A percentile compares a stretch with the other conserved stretches of the same genome.
These are phyloP conservation scores for Dothideomycetidae sp. DNA, from an alignment of 2,329 filamentous ascomycete genomes.

Conservation along the genomic window DNA sequence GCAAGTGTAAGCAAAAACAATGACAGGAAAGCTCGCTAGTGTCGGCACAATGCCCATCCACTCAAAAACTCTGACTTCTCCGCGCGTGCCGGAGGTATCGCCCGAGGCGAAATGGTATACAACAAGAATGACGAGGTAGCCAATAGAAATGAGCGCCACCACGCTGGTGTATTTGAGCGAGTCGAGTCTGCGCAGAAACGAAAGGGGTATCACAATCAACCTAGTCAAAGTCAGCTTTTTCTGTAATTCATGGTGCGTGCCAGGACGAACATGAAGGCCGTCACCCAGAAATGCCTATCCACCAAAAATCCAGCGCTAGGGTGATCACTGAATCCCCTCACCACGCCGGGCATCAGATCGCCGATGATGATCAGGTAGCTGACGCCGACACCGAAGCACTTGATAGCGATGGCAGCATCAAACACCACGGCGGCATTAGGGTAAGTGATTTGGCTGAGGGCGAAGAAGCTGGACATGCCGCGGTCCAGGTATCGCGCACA, in stretches of 20 bases:
- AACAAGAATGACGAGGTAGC: constrained; percentile 83
- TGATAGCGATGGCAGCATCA: constrained; percentile 88
- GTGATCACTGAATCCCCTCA: constrained; percentile 57
- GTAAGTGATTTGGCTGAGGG: constrained; percentile 92
- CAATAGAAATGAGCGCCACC: constrained; percentile 80
- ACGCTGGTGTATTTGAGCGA: constrained; percentile 96
- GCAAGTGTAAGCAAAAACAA: constrained; percentile 98
- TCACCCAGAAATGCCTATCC: constrained; percentile 94
- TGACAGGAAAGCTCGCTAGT: constrained; percentile 78
- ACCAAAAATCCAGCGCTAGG: constrained; percentile 57
- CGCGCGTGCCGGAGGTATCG: constrained; percentile 60
- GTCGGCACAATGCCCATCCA: constrained; percentile 69
- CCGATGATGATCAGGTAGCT: constrained; percentile 98
- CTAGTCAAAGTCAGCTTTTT: constrained; percentile 31
- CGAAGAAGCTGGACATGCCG: constrained; percentile 82
- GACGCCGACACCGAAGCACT: constrained; percentile 94
- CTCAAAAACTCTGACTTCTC: constrained; percentile 58
- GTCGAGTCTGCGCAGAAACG: constrained; percentile 79
- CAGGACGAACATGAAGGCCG: constrained; percentile 67
- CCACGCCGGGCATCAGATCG: constrained; percentile 92
- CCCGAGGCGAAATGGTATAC: constrained; percentile 76
- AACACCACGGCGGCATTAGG: constrained; percentile 92
- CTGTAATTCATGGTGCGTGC: neutral
- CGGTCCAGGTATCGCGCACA: constrained; percentile 88
- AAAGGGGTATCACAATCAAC: constrained; percentile 85